Evolutionary conservation across 2,329 filamentous ascomycete genomes (phyloP).

Genomic region (Amesomyces nigricolor): DNA sequence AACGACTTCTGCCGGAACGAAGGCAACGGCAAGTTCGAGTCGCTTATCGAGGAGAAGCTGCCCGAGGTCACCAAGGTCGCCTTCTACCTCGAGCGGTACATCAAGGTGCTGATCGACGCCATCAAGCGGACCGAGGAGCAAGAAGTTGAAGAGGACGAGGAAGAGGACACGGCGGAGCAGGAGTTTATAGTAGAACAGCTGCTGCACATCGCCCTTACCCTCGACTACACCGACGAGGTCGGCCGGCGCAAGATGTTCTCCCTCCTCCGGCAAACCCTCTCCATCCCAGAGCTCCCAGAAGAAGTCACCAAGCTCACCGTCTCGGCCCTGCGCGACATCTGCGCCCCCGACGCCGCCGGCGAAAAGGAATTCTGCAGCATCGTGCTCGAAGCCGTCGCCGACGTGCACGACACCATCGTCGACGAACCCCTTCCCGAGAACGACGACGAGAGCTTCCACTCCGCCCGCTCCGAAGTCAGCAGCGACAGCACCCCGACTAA

Average conservation of each 20-base stretch:
- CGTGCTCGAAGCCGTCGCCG: slow-evolving; percentile 87
- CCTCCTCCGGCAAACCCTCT: slow-evolving; percentile 77
- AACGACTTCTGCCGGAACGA: slow-evolving; percentile 84
- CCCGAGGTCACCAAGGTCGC: slow-evolving; percentile 90
- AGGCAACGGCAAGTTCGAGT: slow-evolving; percentile 67
- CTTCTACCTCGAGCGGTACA: slow-evolving; percentile 77
- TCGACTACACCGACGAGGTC: slow-evolving; percentile 97
- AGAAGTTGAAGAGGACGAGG: slow-evolving; percentile 60
- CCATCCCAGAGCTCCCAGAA: slow-evolving; percentile 81
- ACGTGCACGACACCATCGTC: slow-evolving; percentile 91
- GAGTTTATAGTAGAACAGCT: slow-evolving; percentile 96
- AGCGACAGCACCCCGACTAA: slow-evolving; percentile 54
- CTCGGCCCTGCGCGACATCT: slow-evolving; percentile 76
- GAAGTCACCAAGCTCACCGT: slow-evolving; percentile 85
- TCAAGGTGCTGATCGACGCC: slow-evolving; percentile 61
- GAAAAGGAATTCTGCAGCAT: slow-evolving; percentile 80
- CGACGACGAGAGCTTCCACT: slow-evolving; percentile 87
- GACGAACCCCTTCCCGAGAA: slow-evolving; percentile 54
- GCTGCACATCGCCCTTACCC: slow-evolving; percentile 81
- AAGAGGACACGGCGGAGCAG: slow-evolving; percentile 80
- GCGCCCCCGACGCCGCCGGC: slow-evolving; percentile 65
- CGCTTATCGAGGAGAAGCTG: slow-evolving; percentile 82
- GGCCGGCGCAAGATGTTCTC: slow-evolving; percentile 94
- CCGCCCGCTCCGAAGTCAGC: slow-evolving; percentile 79
- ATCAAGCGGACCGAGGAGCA: slow-evolving; percentile 52